Base-by-base conservation (phyloP, 345 rosid species). In the Citrus australasica region DNA sequence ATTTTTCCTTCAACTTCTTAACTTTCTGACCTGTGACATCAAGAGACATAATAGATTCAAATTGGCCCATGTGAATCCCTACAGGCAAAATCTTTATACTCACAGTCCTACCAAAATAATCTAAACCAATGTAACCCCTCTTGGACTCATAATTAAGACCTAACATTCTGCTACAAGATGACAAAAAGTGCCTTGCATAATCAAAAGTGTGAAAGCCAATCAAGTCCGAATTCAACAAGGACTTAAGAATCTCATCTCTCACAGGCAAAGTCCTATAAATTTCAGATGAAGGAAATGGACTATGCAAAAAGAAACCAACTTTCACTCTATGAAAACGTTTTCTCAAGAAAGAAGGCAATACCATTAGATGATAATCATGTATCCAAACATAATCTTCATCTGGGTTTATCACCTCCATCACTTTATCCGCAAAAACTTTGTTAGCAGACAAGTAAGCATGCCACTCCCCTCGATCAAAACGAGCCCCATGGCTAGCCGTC, bases 181-280 rank as follows among this genome's bases (percentile, higher is more conserved):
- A 87, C 85, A 94, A 74, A 88, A 94, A 94, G 80, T 94, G 97
- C 76, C 97, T 87, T 0, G 98, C 98, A 78, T 94, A 94, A 83
- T 94, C 98, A 66, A 89, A 94, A 2, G 95, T 91, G 28, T 94
- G 98, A 78, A 94, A 94, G 4, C 98, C 98, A 9, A 94, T 83
- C 84, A 94, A 81, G 78, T 94, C 98, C 75, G 95, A 92, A 72
- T 94, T 94, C 83, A 94, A 73, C 76, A 94, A 76, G 38, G 91
- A 90, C 82, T 79, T 87, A 8, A 94, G 82, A 65, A 94, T 88
- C 80, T 94, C 97, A 11, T 92, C 94, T 24, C 94, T 83, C 10
- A 94, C 94, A 2, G 98, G 95, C 16, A 92, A 75, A 7, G 93
- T 90, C 71, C 86, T 80, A 40, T 88, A 92, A 32, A 94, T 87